These are phyloP conservation scores for Mycena leptocephala DNA, from an alignment of 768 basidiomycete genomes.

Conservation along the genomic window DNA sequence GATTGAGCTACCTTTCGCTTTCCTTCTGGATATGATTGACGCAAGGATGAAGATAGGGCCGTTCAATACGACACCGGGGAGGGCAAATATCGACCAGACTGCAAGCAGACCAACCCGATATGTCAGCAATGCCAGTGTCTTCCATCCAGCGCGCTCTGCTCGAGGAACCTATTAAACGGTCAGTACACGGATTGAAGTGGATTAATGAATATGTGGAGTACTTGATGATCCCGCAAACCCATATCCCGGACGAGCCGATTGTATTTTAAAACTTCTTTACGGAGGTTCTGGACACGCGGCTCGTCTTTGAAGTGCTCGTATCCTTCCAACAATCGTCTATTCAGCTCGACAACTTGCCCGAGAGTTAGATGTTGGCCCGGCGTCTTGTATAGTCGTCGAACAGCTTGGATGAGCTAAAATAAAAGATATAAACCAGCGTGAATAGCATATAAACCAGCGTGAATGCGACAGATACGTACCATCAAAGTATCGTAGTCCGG, in stretches of 20 bases:
- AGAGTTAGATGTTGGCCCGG: slow-evolving; percentile 95
- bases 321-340: slow-evolving; percentile 93
- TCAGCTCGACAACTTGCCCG: slow-evolving; percentile 96
- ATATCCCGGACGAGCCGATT: slow-evolving; percentile 91
- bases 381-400: slow-evolving; percentile 92
- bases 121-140: slow-evolving; percentile 85
- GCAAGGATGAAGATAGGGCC: slow-evolving; percentile 95
- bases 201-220: slow-evolving; percentile 40
- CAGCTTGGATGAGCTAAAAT: slow-evolving; percentile 92
- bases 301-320: slow-evolving; percentile 95
- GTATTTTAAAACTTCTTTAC: slow-evolving; percentile 88
- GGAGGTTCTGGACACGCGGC: slow-evolving; percentile 87
- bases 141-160: slow-evolving; percentile 90
- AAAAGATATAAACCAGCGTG: background rate
- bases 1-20: slow-evolving; percentile 81
- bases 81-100: slow-evolving; percentile 87
- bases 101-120: slow-evolving; percentile 87
- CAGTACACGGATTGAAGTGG: background rate
- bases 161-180: slow-evolving; percentile 77
- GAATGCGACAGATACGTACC: slow-evolving; percentile 66
- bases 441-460: background rate
- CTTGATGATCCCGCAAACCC: slow-evolving; percentile 95
- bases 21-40: slow-evolving; percentile 88
- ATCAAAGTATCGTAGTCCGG: slow-evolving; percentile 99
- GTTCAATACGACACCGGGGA: slow-evolving; percentile 94